Evolutionary conservation across 1,284 basidiomycete genomes (phyloP).

Genomic region (Bjerkandera adusta): DNA sequence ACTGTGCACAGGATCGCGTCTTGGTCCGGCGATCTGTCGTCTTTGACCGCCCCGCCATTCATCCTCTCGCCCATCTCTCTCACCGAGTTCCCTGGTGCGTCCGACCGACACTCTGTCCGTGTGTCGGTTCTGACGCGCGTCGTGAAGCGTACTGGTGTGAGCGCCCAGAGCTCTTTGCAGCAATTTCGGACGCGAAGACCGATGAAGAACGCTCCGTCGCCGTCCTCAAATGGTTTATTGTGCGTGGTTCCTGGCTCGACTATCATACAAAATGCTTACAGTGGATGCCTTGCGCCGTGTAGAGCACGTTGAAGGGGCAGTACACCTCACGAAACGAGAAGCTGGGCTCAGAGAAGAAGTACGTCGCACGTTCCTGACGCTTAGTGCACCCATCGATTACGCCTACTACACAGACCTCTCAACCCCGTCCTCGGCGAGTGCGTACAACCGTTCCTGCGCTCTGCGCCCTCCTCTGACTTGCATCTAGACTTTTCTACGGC

Average conservation of each 20-base stretch:
- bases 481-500: constrained; percentile 82
- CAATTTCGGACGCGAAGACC: constrained; percentile 74
- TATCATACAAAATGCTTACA: neutral
- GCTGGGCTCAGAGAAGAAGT: constrained; percentile 98
- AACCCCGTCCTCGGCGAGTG: constrained; percentile 96
- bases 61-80: constrained; percentile 85
- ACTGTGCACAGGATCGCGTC: constrained; percentile 59
- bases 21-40: constrained; percentile 90
- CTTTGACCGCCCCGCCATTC: constrained; percentile 93
- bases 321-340: constrained; percentile 92
- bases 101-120: neutral
- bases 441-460: constrained; percentile 30
- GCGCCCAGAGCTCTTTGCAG: constrained; percentile 80
- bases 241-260: constrained; percentile 33
- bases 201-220: constrained; percentile 72
- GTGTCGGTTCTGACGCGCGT: neutral
- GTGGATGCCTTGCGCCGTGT: neutral
- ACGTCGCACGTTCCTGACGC: neutral
- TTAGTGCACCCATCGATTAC: neutral
- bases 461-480: neutral
- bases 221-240: constrained; percentile 90
- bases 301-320: constrained; percentile 91
- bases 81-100: constrained; percentile 84
- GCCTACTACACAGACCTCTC: constrained; percentile 61
- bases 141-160: constrained; percentile 87